Conservation (phyloP, 2,329 filamentous ascomycete species). For the Aureobasidium sp. region DNA sequence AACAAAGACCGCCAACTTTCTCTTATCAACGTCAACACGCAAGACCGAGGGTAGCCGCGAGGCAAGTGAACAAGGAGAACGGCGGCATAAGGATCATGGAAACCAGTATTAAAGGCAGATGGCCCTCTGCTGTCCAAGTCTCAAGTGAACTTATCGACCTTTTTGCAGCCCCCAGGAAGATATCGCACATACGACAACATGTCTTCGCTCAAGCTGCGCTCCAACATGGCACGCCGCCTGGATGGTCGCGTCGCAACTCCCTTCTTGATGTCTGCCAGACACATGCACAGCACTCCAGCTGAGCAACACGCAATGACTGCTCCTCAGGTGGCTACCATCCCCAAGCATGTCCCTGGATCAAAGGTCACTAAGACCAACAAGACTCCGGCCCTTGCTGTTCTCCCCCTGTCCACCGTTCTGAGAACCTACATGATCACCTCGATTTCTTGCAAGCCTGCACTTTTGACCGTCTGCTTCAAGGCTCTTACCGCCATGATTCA, state of each 20-base stretch:
- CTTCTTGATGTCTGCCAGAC: conserved; percentile 10
- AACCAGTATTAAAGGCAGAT: conserved; percentile 7
- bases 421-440: conserved; percentile 63
- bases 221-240: conserved; percentile 10
- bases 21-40: conserved; percentile 10
- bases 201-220: conserved; percentile 14
- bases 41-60: conserved; percentile 10
- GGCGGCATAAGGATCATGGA: neutral
- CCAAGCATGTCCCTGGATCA: conserved; percentile 3
- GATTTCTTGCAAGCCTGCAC: conserved; percentile 61
- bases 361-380: conserved; percentile 12
- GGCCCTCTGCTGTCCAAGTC: neutral
- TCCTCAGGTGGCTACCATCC: neutral
- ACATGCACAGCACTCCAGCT: conserved; percentile 7
- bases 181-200: neutral
- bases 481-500: conserved; percentile 64
- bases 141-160: conserved; percentile 10
- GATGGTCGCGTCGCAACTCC: conserved; percentile 11
- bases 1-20: conserved; percentile 5
- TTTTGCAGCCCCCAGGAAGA: neutral
- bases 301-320: conserved; percentile 11
- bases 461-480: conserved; percentile 63
- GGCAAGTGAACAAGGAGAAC: conserved; percentile 2
- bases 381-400: conserved; percentile 50
- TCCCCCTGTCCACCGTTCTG: conserved; percentile 60